Conservation (phyloP, 176 grass and related monocot species). For the Microstegium vimineum region DNA sequence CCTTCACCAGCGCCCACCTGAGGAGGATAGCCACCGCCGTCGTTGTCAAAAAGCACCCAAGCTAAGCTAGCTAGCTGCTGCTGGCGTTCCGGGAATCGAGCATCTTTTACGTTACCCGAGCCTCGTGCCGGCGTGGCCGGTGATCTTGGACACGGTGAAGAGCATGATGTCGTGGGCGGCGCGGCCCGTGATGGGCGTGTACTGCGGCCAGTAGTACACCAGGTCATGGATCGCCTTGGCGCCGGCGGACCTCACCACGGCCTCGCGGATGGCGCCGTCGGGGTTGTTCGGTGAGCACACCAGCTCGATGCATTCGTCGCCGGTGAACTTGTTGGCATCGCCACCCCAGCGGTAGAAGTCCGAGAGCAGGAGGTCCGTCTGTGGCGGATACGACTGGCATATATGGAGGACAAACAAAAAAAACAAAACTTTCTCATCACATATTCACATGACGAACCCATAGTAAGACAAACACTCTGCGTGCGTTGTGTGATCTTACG, state of each 20-base stretch:
- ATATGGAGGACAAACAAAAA: background rate
- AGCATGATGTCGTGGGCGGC: constrained; percentile 82
- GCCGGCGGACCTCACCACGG: constrained; percentile 41
- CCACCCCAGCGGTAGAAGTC: constrained; percentile 65
- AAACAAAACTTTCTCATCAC: background rate
- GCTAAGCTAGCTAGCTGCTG: too few relatives aligned
- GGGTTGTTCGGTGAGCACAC: constrained; percentile 92
- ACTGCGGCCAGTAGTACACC: constrained; percentile 94
- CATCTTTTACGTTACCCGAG: constrained; percentile 41
- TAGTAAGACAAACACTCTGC: background rate
- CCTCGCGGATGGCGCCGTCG: constrained; percentile 52
- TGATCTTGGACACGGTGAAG: constrained; percentile 84
- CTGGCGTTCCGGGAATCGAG: background rate
- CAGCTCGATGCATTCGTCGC: constrained; percentile 62
- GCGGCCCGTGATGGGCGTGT: constrained; percentile 53
- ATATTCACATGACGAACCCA: background rate
- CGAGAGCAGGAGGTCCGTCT: constrained; percentile 47
- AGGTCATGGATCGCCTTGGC: constrained; percentile 61
- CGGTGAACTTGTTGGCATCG: constrained; percentile 41
- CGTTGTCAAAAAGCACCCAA: background rate
- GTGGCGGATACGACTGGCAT: constrained; percentile 24
- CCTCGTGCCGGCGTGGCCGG: constrained; percentile 79
- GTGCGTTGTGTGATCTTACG: constrained; percentile 13
- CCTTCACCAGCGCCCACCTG: constrained; percentile 93
- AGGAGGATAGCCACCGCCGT: background rate